phyloP scores from a whole-genome alignment of 805 yeast genomes.

The Saccharomyces paradoxus region DNA sequence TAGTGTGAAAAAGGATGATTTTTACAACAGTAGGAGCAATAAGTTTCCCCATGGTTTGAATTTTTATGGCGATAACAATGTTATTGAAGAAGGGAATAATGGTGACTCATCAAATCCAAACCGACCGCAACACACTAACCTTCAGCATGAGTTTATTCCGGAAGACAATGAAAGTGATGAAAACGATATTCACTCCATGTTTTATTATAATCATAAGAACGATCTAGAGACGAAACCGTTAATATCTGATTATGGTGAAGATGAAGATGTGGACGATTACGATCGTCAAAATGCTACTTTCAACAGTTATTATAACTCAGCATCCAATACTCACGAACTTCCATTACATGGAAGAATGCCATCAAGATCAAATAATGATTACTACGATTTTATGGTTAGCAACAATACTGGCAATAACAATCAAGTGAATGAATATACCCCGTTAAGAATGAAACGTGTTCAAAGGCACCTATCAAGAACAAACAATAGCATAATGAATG shows the following conservation, averaged over 20 bases:
- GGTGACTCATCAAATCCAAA: background rate
- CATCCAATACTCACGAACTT: background rate
- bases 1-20: constrained; percentile 3
- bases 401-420: constrained; percentile 1
- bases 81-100: constrained; percentile 16
- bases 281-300: background rate
- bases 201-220: constrained; percentile 27
- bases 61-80: constrained; percentile 7
- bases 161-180: constrained; percentile 15
- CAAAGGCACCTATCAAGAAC: background rate
- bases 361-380: background rate
- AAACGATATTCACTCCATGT: constrained; percentile 28
- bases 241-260: constrained; percentile 28
- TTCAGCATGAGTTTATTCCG: background rate
- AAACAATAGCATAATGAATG: background rate
- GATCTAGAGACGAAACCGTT: constrained; percentile 26
- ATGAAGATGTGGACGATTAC: constrained; percentile 21
- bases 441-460: constrained; percentile 7
- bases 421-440: constrained; percentile 17
- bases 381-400: constrained; percentile 1
- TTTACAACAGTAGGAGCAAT: background rate
- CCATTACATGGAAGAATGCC: background rate
- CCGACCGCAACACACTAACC: background rate
- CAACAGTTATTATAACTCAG: background rate
- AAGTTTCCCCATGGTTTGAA: background rate